Evolutionary conservation across 768 basidiomycete genomes (phyloP).

Genomic region (Boletus fagicola): DNA sequence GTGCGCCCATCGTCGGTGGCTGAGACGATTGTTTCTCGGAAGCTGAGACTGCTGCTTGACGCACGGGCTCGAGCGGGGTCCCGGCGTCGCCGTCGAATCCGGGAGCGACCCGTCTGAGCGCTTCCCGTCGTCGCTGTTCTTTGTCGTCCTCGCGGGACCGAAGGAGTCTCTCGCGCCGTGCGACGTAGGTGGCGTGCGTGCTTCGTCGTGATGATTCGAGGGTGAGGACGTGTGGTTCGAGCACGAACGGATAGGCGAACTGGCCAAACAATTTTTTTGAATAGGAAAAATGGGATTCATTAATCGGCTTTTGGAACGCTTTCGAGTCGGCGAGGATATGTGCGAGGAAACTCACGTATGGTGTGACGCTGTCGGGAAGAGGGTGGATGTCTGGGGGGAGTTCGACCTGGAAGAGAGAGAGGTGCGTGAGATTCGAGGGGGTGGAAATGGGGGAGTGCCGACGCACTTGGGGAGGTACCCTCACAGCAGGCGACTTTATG

Average conservation of each 20-base stretch:
- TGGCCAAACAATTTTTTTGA: no score
- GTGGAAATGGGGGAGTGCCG: neutral
- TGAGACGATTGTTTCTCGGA: slow-evolving; percentile 13
- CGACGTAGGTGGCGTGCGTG: slow-evolving; percentile 61
- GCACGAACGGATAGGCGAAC: slow-evolving; percentile 96
- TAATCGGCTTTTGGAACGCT: no score
- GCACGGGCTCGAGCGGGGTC: slow-evolving; percentile 43
- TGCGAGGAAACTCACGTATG: slow-evolving; percentile 61
- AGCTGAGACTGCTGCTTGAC: neutral
- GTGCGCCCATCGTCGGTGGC: no score
- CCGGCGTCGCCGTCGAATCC: slow-evolving; percentile 69
- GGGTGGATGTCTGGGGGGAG: slow-evolving; percentile 93
- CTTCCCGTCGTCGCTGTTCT: slow-evolving; percentile 58
- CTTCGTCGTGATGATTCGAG: slow-evolving; percentile 70
- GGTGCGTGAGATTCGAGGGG: neutral
- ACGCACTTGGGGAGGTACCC: slow-evolving; percentile 76
- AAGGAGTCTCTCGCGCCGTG: slow-evolving; percentile 71
- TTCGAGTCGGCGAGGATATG: neutral
- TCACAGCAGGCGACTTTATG: slow-evolving; percentile 89
- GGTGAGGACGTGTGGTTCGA: slow-evolving; percentile 81
- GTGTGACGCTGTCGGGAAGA: slow-evolving; percentile 82
- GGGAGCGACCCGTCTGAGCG: slow-evolving; percentile 74
- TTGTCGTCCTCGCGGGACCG: slow-evolving; percentile 75
- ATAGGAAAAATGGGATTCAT: no score
- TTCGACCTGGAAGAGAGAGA: slow-evolving; percentile 55